Base-by-base conservation (phyloP, 176 grass and related monocot genomes). In the Juncus effusus region DNA sequence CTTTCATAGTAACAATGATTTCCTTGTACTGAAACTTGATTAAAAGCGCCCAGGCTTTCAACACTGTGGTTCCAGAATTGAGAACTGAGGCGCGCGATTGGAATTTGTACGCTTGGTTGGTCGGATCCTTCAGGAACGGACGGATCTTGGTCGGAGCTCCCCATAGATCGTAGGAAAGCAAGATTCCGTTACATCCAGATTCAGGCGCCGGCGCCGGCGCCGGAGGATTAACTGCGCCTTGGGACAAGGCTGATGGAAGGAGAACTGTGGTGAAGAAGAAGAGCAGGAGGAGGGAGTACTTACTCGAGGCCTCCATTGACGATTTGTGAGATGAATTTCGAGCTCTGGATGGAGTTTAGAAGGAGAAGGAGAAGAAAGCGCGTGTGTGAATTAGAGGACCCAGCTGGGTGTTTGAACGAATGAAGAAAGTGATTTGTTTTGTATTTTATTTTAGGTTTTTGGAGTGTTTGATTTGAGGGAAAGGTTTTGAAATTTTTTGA, bases 51-150 rank as follows among this genome's bases (percentile, higher is more conserved):
- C 92, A 96, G 38, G 84, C 82, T 73, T 74, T 76, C 74, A 96
- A 82, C 68, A 80, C 60, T 64, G 82, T 73, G 55, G 79, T 88
- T 50, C 87, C 87, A 9, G 67, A 62, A 84, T 96, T 96, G 77
- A 63, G 42, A 49, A 96, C 77, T 47, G 87, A 74, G 61, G 74
- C 70, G 41, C 77, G 82, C 57, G 92, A 77, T 53, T 45, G 16
- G 77, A 96, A 96, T 6, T 79, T 38, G 77, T 91, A 96, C 58
- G 92, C 74, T 76, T 96, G 92, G 59, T 55, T 56, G 63, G 54
- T 78, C 49, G n/a, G 42, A 74, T 96, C 81, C 52, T 7, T 10
- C 36, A 91, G 62, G 76, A 55, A 77, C 0, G 92, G 92, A 16
- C 88, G 84, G 82, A 96, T 91, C 92, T 77, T 88, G 16, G 3